Evolutionary conservation across 371 early-diverging fungal genomes (phyloP), one percentile per base, ranked within the genome.

Genomic region (Mortierella sp.): DNA sequence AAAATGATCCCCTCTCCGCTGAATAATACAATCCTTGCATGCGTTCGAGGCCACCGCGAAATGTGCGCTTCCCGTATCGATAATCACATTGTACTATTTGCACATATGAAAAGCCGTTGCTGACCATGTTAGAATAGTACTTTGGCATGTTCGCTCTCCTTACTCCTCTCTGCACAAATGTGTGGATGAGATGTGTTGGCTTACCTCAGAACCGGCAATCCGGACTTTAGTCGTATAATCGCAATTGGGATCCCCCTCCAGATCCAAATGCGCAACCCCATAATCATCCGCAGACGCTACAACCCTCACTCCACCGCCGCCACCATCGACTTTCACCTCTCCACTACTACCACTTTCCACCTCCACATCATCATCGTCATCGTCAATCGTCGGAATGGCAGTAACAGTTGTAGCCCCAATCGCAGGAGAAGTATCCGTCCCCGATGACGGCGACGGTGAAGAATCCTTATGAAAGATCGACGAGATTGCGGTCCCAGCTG

Each of bases 51-150:
- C 86, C 11, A 86, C 73, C 3, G 80, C 86, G 46, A 82, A 81
- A 44, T 86, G 86, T 1, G 86, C 79, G 70, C 86, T 86, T 24
- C 82, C 86, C 1, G 86, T 86, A 18, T 86, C 86, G 5, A 86
- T 86, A 49, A 86, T 82, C 3, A 86, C 82, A 54, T 86, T 86
- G 49, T 76, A 85, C 86, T 84, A 54, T 18, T 16, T 51, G 0
- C 46, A 56, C 8, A 46, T 51, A 71, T 3, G 4, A n/a, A 55
- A n/a, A 18, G 2, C 35, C 35, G 1, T 16, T 49, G 54, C 6
- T 24, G 54, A 24, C 4, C 54, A 54, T 54, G 10, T n/a, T 56
- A 56, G n/a, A n/a, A 56, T n/a, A 56, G n/a, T n/a, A 27, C 16
- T 46, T 46, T 46, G 46, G 14, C 0, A 46, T 14, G 1, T 12